A percentile compares a stretch with the other conserved stretches of the same genome.
phyloP scores from a whole-genome alignment of 2,329 filamentous ascomycete genomes.

The Sarocladium strictum region DNA sequence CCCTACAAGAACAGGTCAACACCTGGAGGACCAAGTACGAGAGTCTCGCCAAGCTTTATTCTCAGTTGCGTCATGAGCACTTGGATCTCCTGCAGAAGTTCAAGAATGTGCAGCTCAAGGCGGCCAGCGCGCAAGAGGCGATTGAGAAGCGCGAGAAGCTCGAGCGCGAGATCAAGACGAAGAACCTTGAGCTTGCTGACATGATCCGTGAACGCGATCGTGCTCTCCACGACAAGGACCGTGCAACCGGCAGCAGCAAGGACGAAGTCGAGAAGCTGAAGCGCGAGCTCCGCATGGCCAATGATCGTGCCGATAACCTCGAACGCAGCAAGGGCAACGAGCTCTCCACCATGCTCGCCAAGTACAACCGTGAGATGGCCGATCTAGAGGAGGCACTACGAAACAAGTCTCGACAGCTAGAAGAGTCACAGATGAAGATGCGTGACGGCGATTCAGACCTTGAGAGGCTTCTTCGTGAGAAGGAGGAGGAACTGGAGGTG shows the following conservation, averaged over 20 bases:
- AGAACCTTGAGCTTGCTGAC: slow-evolving; percentile 96
- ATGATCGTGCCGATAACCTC: slow-evolving; percentile 85
- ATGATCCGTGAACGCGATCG: slow-evolving; percentile 97
- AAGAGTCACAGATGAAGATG: slow-evolving; percentile 73
- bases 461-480: slow-evolving; percentile 79
- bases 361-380: slow-evolving; percentile 95
- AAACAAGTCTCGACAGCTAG: slow-evolving; percentile 80
- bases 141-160: slow-evolving; percentile 93
- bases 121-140: slow-evolving; percentile 92
- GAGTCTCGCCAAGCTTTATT: slow-evolving; percentile 92
- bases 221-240: slow-evolving; percentile 87
- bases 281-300: slow-evolving; percentile 85
- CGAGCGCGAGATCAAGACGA: slow-evolving; percentile 96
- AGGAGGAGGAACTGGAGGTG: slow-evolving; percentile 96
- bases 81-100: slow-evolving; percentile 93
- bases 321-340: slow-evolving; percentile 93
- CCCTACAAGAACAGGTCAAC: slow-evolving; percentile 94
- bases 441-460: slow-evolving; percentile 80
- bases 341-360: slow-evolving; percentile 86
- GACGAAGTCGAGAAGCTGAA: slow-evolving; percentile 93
- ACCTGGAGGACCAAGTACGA: slow-evolving; percentile 98
- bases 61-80: slow-evolving; percentile 90
- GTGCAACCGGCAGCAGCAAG: slow-evolving; percentile 76
- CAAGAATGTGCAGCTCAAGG: slow-evolving; percentile 93
- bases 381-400: slow-evolving; percentile 90